Percentiles rank a stretch among this genome's conserved stretches.
Conservation (phyloP, 2,329 filamentous ascomycete genomes). For the Epichloe brachyelytri region DNA sequence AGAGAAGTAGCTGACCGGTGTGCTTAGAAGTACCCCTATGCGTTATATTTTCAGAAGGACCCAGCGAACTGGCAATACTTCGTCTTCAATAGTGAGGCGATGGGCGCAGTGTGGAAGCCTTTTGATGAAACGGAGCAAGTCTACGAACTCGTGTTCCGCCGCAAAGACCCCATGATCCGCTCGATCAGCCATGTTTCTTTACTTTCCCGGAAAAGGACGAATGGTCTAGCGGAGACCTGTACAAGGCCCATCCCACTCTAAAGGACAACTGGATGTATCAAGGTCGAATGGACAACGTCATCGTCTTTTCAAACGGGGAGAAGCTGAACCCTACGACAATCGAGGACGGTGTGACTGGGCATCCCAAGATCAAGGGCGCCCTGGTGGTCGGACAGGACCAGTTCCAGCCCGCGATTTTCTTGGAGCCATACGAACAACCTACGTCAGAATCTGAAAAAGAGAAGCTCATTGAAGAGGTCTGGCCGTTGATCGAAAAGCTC, state of each 20-base stretch:
- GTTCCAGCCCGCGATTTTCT: constrained; percentile 33
- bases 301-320: constrained; percentile 27
- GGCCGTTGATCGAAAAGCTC: constrained; percentile 28
- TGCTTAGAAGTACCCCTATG: constrained; percentile 21
- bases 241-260: constrained; percentile 20
- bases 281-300: constrained; percentile 26
- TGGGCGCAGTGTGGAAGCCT: constrained; percentile 28
- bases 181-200: constrained; percentile 22
- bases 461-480: constrained; percentile 28
- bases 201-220: constrained; percentile 22
- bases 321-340: constrained; percentile 29
- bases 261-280: constrained; percentile 21
- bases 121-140: constrained; percentile 3
- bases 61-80: constrained; percentile 30
- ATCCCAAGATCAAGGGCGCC: constrained; percentile 17
- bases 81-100: constrained; percentile 25
- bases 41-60: constrained; percentile 20
- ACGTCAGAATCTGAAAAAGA: constrained; percentile 9
- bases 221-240: constrained; percentile 25
- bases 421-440: constrained; percentile 28
- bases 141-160: constrained; percentile 23
- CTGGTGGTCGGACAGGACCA: constrained; percentile 29
- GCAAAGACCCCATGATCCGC: constrained; percentile 23
- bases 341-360: constrained; percentile 18
- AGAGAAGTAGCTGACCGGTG: neutral